Base-by-base conservation (phyloP, 768 basidiomycete genomes). In the Mycena filopes region DNA sequence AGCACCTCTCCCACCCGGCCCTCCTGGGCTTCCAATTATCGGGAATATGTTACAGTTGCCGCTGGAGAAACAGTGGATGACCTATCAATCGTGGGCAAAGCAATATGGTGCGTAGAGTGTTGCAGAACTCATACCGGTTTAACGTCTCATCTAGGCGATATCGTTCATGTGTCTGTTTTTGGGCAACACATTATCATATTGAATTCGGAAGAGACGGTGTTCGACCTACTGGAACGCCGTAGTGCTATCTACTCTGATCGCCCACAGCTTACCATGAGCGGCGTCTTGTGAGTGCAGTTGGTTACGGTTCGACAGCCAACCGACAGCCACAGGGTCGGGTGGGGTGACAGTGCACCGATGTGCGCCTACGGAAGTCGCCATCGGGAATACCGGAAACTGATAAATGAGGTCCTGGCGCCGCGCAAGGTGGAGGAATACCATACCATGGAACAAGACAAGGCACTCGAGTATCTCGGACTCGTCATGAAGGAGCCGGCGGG, bases 191-290 rank as follows among this genome's bases (percentile, higher is more conserved):
- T 73, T 4, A 57, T 76, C 46, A 49, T 76, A 16, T 60, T 78
- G 3, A 74, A 71, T 55, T 71, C 70, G 25, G 26, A 66, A 21
- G 63, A 71, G 57, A 69, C 69, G 28, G 70, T 63, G 1, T 59
- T 63, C 25, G 74, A 73, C 25, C 70, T 78, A 20, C 60, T 77
- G 10, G 77, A 77, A 26, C 73, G 71, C 29, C 68, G 74, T 10
- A 73, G 73, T 16, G 47, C 57, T 4, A 70, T 75, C 15, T 78
- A 75, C 56, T 76, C 74, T 8, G 72, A 75, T 60, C 68, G 75
- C 1, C 74, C 75, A 4, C 16, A 33, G 11, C 18, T 69, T 18
- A 55, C 68, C 5, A 67, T 75, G 49, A 42, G 70, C 4, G 54
- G 43, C 25, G 66, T 73, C 31, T 28, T 74, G 74, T 74, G 53